phyloP scores from a whole-genome alignment of 371 early-diverging fungal genomes.

The Thermomucor indicae-seudaticae region DNA sequence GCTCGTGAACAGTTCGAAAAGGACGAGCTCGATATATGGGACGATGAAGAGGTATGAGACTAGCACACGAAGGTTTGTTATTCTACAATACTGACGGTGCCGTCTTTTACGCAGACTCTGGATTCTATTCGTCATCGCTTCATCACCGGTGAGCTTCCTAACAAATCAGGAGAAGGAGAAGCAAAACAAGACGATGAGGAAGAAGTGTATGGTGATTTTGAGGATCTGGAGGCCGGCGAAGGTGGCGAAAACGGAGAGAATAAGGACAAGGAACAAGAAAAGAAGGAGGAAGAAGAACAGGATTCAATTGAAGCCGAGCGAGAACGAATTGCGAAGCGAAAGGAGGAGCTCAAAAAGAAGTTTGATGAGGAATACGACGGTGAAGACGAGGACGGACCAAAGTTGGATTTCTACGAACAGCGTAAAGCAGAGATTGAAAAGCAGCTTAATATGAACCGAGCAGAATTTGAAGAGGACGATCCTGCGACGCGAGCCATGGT shows the following conservation, averaged over 20 bases:
- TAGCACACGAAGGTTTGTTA: not conserved
- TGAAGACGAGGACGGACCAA: constrained; percentile 62
- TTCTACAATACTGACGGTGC: not conserved
- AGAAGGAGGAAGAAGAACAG: constrained; percentile 17
- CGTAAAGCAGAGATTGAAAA: constrained; percentile 82
- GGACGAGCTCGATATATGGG: constrained; percentile 64
- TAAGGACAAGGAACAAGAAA: constrained; percentile 39
- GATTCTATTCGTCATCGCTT: constrained; percentile 77
- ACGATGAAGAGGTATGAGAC: constrained; percentile 57
- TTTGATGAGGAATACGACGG: constrained; percentile 90
- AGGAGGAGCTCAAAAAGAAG: constrained; percentile 86
- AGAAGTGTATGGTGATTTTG: constrained; percentile 83
- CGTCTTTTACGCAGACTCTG: constrained; percentile 26
- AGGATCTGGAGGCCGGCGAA: constrained; percentile 80
- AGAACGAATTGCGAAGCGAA: constrained; percentile 75
- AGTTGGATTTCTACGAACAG: constrained; percentile 81
- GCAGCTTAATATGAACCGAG: constrained; percentile 76
- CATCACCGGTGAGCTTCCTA: constrained; percentile 71
- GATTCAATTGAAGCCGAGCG: constrained; percentile 47
- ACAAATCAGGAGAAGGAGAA: constrained; percentile 27
- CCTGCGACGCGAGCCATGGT: constrained; percentile 70
- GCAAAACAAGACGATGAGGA: constrained; percentile 49
- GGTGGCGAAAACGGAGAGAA: too few relatives aligned
- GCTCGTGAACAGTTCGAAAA: constrained; percentile 55
- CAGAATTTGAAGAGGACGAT: constrained; percentile 86